These are phyloP conservation scores for Alternaria gaisen DNA, from an alignment of 2,329 filamentous ascomycete species.

Conservation along the genomic window DNA sequence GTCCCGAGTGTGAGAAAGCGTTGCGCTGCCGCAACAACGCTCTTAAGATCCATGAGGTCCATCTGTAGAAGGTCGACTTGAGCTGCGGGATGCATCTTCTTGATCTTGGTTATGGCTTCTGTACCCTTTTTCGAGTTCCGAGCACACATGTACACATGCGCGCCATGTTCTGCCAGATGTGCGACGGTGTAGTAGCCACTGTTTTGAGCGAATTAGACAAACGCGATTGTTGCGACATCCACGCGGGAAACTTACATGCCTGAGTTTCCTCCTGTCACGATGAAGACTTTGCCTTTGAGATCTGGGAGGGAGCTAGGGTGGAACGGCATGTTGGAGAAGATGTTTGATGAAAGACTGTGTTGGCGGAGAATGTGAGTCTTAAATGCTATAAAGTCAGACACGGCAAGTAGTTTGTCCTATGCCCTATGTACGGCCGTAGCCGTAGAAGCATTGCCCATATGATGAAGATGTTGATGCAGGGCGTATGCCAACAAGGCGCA, in stretches of 20 bases:
- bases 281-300: not conserved
- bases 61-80: not conserved
- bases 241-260: not conserved
- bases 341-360: not conserved
- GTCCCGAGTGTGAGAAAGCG: not conserved
- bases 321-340: not conserved
- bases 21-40: not conserved
- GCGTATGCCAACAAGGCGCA: not conserved
- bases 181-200: not conserved
- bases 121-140: not conserved
- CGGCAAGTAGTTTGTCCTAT: not conserved
- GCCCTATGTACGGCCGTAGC: not conserved
- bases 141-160: not conserved
- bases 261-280: not conserved
- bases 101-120: not conserved
- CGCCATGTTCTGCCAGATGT: not conserved
- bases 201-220: not conserved
- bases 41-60: not conserved
- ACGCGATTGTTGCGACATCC: not conserved
- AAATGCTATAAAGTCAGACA: not conserved
- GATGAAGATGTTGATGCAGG: not conserved
- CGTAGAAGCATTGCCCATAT: not conserved
- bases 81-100: not conserved
- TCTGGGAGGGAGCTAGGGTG: not conserved
- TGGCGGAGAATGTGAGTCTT: not conserved